Evolutionary conservation across 345 rosid genomes (phyloP).

Genomic region (Anacardium occidentale): DNA sequence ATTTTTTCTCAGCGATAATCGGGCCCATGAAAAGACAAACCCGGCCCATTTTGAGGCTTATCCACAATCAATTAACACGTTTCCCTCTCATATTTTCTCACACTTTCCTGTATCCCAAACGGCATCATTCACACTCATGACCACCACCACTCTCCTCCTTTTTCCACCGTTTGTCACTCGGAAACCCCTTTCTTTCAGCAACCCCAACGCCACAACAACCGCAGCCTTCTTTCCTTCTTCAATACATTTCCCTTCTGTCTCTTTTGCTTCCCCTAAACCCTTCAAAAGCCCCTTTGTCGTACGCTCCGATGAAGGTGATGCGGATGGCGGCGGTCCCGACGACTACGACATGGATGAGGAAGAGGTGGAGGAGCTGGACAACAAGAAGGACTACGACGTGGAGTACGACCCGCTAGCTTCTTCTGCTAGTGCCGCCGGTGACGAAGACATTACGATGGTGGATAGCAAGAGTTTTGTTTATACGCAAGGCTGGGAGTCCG

Average conservation of each 20-base stretch:
- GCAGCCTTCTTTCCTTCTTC: constrained; percentile 23
- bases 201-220: not conserved
- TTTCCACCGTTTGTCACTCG: constrained; percentile 33
- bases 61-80: not conserved
- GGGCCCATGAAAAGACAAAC: not conserved
- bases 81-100: constrained; percentile 5
- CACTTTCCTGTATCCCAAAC: constrained; percentile 12
- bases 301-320: constrained; percentile 74
- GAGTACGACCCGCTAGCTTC: constrained; percentile 70
- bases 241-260: constrained; percentile 25
- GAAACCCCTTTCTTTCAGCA: constrained; percentile 21
- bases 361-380: constrained; percentile 82
- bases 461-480: constrained; percentile 75
- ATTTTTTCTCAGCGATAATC: too few relatives aligned
- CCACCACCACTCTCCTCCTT: constrained; percentile 34
- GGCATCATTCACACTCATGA: constrained; percentile 23
- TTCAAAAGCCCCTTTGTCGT: constrained; percentile 41
- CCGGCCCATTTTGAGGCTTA: not conserved
- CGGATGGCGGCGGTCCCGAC: constrained; percentile 55
- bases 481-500: constrained; percentile 83
- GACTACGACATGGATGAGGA: constrained; percentile 88
- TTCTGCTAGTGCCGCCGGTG: constrained; percentile 28
- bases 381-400: constrained; percentile 85
- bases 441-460: constrained; percentile 60
- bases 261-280: constrained; percentile 23